Conservation (phyloP, 345 rosid genomes). For the Aquilaria yunnanensis region DNA sequence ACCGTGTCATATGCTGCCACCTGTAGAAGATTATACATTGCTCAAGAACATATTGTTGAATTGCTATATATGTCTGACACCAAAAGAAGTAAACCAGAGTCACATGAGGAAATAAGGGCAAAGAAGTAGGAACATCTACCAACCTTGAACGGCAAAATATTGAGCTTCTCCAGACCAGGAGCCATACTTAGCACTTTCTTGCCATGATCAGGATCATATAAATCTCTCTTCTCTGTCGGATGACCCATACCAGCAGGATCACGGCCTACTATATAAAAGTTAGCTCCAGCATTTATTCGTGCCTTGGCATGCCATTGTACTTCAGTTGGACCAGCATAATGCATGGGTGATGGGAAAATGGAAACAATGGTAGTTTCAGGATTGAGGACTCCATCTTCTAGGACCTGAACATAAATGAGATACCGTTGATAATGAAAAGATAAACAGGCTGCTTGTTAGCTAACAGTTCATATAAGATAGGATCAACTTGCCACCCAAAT, state of each 20-base stretch:
- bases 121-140: conserved; percentile 3
- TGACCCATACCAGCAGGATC: conserved; percentile 99
- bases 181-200: conserved; percentile 98
- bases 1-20: conserved; percentile 89
- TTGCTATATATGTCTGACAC: too few relatives aligned
- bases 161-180: conserved; percentile 91
- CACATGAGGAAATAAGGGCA: not conserved
- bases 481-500: too few relatives aligned
- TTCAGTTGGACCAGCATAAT: conserved; percentile 98
- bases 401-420: conserved; percentile 40
- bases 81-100: too few relatives aligned
- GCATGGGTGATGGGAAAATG: conserved; percentile 98
- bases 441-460: too few relatives aligned
- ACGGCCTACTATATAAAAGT: conserved; percentile 95
- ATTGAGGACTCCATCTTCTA: conserved; percentile 90
- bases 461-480: too few relatives aligned
- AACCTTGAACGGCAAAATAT: conserved; percentile 94
- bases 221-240: conserved; percentile 89
- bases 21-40: conserved; percentile 25
- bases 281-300: conserved; percentile 92
- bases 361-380: conserved; percentile 86
- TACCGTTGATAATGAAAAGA: too few relatives aligned
- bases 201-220: conserved; percentile 96
- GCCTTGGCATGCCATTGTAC: conserved; percentile 99
- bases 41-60: too few relatives aligned